Evolutionary conservation across 371 early-diverging fungal species (phyloP).

Genomic region (Rhizomucor miehei): DNA sequence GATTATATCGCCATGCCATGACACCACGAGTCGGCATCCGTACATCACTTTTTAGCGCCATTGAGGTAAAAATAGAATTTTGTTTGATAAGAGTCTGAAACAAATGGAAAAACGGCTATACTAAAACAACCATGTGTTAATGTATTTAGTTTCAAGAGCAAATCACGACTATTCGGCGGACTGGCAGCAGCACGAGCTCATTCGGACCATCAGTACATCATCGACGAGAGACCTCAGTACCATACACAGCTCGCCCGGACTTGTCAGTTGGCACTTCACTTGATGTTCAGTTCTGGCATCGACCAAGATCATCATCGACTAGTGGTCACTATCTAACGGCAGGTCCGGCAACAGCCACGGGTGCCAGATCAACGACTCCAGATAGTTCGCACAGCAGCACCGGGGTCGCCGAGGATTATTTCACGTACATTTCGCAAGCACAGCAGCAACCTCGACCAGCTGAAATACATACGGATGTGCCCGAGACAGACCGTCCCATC

Average conservation of each 20-base stretch:
- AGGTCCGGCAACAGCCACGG: background rate
- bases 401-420: conserved; percentile 20
- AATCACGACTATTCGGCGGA: conserved; percentile 26
- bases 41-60: conserved; percentile 42
- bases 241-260: background rate
- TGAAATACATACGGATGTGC: background rate
- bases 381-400: conserved; percentile 13
- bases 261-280: background rate
- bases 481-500: background rate
- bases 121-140: background rate
- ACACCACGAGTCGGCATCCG: conserved; percentile 46
- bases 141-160: conserved; percentile 34
- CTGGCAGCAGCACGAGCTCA: conserved; percentile 24
- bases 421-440: conserved; percentile 19
- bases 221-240: conserved; percentile 12
- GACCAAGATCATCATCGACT: background rate
- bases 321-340: background rate
- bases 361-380: conserved; percentile 5
- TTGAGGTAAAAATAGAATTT: conserved; percentile 25
- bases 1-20: conserved; percentile 30
- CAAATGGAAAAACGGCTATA: too few species aligned
- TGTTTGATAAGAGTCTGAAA: background rate
- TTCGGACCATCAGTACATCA: conserved; percentile 2
- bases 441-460: conserved; percentile 8
- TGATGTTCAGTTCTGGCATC: background rate